phyloP scores from a whole-genome alignment of 2,329 filamentous ascomycete genomes.

The Paraconiothyrium sp. region DNA sequence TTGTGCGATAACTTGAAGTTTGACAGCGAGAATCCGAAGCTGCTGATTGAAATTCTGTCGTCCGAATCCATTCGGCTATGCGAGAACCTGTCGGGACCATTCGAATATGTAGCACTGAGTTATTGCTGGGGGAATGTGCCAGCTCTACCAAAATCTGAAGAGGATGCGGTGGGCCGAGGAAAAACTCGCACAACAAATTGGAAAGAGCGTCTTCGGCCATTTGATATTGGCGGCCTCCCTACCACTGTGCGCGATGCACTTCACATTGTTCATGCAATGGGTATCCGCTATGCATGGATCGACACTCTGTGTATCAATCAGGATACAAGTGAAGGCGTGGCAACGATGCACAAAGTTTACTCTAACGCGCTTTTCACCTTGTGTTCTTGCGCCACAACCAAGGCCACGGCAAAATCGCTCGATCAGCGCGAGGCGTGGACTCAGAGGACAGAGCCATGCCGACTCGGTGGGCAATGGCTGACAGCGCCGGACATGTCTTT shows the following conservation, averaged over 20 bases:
- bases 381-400: slow-evolving; percentile 16
- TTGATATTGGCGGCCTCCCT: slow-evolving; percentile 13
- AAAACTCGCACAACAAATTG: neutral
- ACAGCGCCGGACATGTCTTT: slow-evolving; percentile 19
- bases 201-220: slow-evolving; percentile 9
- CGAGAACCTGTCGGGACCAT: slow-evolving; percentile 1
- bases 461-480: slow-evolving; percentile 20
- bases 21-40: slow-evolving; percentile 14
- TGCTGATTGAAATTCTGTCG: slow-evolving; percentile 16
- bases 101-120: slow-evolving; percentile 18
- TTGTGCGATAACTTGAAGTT: slow-evolving; percentile 19
- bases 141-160: slow-evolving; percentile 4
- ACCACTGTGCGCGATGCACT: slow-evolving; percentile 19
- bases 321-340: slow-evolving; percentile 10
- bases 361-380: slow-evolving; percentile 23
- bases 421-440: slow-evolving; percentile 19
- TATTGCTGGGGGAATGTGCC: slow-evolving; percentile 19
- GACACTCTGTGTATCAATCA: slow-evolving; percentile 22
- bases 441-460: slow-evolving; percentile 17
- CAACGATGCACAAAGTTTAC: slow-evolving; percentile 23
- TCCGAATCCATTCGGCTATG: slow-evolving; percentile 10
- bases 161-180: slow-evolving; percentile 8
- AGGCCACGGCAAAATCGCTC: slow-evolving; percentile 16
- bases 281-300: slow-evolving; percentile 21
- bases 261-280: slow-evolving; percentile 17